Base-by-base conservation (phyloP, 345 rosid genomes). In the Citropsis articulata region DNA sequence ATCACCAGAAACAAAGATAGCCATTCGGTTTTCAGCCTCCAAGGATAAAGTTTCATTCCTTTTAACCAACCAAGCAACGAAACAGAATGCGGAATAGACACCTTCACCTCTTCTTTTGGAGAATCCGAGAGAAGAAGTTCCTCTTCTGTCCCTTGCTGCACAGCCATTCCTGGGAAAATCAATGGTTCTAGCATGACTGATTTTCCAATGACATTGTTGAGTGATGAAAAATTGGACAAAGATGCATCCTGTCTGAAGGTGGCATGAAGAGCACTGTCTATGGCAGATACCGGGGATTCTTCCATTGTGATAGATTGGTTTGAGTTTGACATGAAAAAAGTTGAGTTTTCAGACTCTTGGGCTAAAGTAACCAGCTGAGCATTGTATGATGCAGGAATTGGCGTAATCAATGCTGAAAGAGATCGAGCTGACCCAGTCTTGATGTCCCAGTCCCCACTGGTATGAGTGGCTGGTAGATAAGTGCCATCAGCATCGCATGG, bases 401-500 rank as follows among this genome's bases (percentile, higher is more conserved):
- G 76, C 50, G 82, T 78, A 75, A 92, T 88, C 92, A 89, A 91
- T 38, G 86, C 89, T 1, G 84, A 78, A 78, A 78, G 78, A 24
- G 85, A 84, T 38, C 30, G 57, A 27, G 77, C 75, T 48, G 89
- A 81, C 16, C 80, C 84, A 55, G 92, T 75, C 78, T 83, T 88
- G 75, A 90, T 64, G 82, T 90, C 88, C 97, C 95, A 92, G 35
- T 93, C 93, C 40, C 87, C 91, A 38, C 73, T 83, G 6, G 89
- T 91, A 76, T 80, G 86, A 36, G 96, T 95, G 3, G 90, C 91
- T 74, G 93, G 92, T 66, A 93, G 87, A 82, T 89, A 90, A 12
- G 95, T 96, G 4, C 99, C 98, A 78, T 88, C 93, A 6, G 93
- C 81, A 95, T 90, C 28, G 97, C 98, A 42, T 86, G 90, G 65